A percentile compares a stretch with the other conserved stretches of the same genome.
phyloP scores from a whole-genome alignment of 1,284 basidiomycete species.

The Apiotrichum brassicae region DNA sequence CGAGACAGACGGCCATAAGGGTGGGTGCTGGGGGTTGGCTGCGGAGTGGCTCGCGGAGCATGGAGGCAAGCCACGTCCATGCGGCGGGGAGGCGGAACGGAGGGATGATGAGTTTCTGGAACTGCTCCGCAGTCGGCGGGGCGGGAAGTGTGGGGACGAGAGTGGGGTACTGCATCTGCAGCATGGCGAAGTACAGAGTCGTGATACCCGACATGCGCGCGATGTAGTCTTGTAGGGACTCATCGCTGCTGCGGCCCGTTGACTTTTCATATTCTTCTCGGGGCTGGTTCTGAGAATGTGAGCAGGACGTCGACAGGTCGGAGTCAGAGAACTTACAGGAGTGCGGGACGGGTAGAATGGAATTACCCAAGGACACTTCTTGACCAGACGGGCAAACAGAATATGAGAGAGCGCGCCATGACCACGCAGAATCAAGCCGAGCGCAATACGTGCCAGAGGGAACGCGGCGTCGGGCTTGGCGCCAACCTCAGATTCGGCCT shows the following conservation, averaged over 20 bases:
- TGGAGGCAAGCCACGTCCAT: constrained; percentile 59
- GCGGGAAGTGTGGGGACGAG: constrained; percentile 33
- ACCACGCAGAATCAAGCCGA: constrained; percentile 57
- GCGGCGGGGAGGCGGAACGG: constrained; percentile 58
- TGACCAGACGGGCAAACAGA: constrained; percentile 77
- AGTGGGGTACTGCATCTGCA: constrained; percentile 50
- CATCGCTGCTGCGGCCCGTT: constrained; percentile 54
- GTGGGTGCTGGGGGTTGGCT: constrained; percentile 33
- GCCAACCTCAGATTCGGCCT: constrained; percentile 90
- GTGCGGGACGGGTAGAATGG: constrained; percentile 45
- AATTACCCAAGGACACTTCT: constrained; percentile 59
- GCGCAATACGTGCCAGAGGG: constrained; percentile 71
- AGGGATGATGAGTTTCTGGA: constrained; percentile 48
- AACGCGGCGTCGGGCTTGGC: constrained; percentile 78
- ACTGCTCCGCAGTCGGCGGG: constrained; percentile 44
- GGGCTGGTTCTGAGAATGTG: constrained; percentile 42
- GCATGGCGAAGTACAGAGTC: constrained; percentile 79
- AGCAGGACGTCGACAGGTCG: neutral
- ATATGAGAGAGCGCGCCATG: constrained; percentile 62
- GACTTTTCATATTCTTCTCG: constrained; percentile 59
- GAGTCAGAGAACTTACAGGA: constrained; percentile 26
- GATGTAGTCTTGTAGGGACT: constrained; percentile 62
- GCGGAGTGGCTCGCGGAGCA: constrained; percentile 16
- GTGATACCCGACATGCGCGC: constrained; percentile 73
- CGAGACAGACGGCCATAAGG: constrained; percentile 57